Evolutionary conservation across 2,329 filamentous ascomycete genomes (phyloP).

Genomic region (Fusarium succisae): DNA sequence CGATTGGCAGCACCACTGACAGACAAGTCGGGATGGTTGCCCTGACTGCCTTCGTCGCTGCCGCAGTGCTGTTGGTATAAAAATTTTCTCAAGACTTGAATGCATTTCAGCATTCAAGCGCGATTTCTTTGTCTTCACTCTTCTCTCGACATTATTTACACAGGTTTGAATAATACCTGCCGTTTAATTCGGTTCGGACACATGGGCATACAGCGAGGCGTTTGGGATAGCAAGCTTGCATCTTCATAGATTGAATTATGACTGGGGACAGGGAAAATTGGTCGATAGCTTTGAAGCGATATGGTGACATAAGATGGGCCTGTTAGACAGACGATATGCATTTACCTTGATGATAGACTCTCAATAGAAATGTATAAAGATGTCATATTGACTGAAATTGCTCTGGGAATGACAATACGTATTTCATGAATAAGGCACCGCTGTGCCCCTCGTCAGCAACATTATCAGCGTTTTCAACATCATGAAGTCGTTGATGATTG

Average conservation of each 20-base stretch:
- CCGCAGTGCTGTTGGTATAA: conserved; percentile 51
- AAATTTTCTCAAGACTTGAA: neutral
- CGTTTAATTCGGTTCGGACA: conserved; percentile 23
- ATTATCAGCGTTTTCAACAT: conserved; percentile 22
- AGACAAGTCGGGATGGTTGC: conserved; percentile 49
- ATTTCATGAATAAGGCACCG: neutral
- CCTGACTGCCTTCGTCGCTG: conserved; percentile 55
- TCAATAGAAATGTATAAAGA: conserved; percentile 19
- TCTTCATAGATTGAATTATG: conserved; percentile 10
- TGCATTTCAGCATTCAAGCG: neutral
- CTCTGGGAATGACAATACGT: neutral
- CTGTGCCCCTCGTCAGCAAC: neutral
- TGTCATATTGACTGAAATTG: neutral
- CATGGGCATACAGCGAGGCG: conserved; percentile 39
- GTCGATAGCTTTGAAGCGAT: neutral
- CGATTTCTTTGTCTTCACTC: conserved; percentile 17
- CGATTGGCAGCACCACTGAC: conserved; percentile 24
- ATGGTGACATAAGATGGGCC: conserved; percentile 5
- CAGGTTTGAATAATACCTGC: conserved; percentile 17
- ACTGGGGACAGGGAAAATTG: neutral
- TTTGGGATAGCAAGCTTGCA: conserved; percentile 29
- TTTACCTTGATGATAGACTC: conserved; percentile 20
- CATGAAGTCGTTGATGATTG: conserved; percentile 24
- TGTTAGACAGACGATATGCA: neutral
- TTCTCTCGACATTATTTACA: conserved; percentile 10